Evolutionary conservation across 169 alveolate genomes (phyloP).

Genomic region (Eimeria tenella): DNA sequence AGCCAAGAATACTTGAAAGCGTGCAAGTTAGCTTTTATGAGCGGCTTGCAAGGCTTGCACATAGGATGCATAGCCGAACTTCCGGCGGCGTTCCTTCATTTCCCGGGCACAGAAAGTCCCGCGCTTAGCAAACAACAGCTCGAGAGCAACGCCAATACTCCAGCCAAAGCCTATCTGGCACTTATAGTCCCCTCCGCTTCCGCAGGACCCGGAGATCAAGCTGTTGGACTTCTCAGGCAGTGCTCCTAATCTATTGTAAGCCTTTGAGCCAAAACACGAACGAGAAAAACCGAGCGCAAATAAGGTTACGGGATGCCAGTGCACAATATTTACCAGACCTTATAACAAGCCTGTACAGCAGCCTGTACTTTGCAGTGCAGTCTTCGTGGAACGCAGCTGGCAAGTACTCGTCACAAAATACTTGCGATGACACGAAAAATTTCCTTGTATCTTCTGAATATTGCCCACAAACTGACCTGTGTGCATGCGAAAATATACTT

Average conservation of each 20-base stretch:
- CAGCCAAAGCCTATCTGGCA: slow-evolving; percentile 83
- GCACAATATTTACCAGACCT: no score
- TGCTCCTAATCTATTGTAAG: slow-evolving; percentile 61
- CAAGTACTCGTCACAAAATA: no score
- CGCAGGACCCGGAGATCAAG: slow-evolving; percentile 75
- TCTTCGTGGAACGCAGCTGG: no score
- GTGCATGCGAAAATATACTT: background rate
- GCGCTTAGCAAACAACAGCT: slow-evolving; percentile 50
- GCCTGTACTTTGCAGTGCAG: no score
- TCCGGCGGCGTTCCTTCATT: slow-evolving; percentile 26
- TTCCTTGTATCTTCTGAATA: background rate
- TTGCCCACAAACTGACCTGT: slow-evolving; percentile 13
- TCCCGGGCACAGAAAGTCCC: background rate
- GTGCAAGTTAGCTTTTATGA: background rate
- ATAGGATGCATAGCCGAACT: slow-evolving; percentile 40
- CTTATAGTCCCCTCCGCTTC: slow-evolving; percentile 82
- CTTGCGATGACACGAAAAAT: background rate
- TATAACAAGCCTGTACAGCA: no score
- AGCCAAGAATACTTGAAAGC: no score
- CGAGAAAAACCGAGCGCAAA: no score
- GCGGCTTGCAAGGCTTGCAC: slow-evolving; percentile 24
- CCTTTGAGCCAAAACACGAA: slow-evolving; percentile 14
- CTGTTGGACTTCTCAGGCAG: slow-evolving; percentile 80
- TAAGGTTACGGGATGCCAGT: no score
- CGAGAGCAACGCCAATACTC: slow-evolving; percentile 83